Percentiles rank a stretch among this genome's conserved stretches.
Evolutionary conservation across 2,329 filamentous ascomycete genomes (phyloP).

Genomic region (Aspergillus versicolor): DNA sequence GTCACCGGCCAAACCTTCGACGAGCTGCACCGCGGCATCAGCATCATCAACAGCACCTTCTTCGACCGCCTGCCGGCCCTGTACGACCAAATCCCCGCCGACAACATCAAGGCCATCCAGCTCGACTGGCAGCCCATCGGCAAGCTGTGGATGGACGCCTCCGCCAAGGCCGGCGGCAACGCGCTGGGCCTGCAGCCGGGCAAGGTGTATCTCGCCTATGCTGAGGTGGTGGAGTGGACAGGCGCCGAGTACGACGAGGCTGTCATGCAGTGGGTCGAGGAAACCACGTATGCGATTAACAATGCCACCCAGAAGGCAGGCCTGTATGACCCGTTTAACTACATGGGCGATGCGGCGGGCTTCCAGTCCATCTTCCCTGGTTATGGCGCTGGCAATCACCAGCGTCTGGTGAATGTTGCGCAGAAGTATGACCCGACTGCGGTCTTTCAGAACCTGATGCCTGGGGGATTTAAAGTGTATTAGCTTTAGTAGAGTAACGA

Average conservation of each 20-base stretch:
- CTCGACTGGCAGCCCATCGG: constrained; percentile 40
- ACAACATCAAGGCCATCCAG: constrained; percentile 43
- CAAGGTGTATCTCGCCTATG: constrained; percentile 42
- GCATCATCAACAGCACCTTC: constrained; percentile 41
- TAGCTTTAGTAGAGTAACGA: too few species aligned
- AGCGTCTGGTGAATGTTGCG: constrained; percentile 29
- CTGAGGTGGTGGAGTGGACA: constrained; percentile 38
- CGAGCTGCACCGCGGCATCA: constrained; percentile 38
- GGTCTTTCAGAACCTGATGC: constrained; percentile 39
- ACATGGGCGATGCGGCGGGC: constrained; percentile 34
- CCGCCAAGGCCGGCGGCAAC: constrained; percentile 25
- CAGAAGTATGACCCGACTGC: constrained; percentile 38
- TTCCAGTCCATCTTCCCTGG: constrained; percentile 38
- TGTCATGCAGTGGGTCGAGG: constrained; percentile 34
- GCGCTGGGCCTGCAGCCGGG: constrained; percentile 28
- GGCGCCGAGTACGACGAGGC: constrained; percentile 25
- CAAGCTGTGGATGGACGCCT: constrained; percentile 36
- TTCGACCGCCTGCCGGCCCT: constrained; percentile 41
- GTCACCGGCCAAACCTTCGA: constrained; percentile 27
- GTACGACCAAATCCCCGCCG: constrained; percentile 32
- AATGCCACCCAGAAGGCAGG: constrained; percentile 26
- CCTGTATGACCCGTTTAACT: constrained; percentile 32
- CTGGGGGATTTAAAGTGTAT: constrained; percentile 41
- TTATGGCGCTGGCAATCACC: constrained; percentile 36
- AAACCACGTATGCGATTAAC: constrained; percentile 32